Conservation (phyloP, 495 filamentous ascomycete genomes). For the Pyrenula massariospora region DNA sequence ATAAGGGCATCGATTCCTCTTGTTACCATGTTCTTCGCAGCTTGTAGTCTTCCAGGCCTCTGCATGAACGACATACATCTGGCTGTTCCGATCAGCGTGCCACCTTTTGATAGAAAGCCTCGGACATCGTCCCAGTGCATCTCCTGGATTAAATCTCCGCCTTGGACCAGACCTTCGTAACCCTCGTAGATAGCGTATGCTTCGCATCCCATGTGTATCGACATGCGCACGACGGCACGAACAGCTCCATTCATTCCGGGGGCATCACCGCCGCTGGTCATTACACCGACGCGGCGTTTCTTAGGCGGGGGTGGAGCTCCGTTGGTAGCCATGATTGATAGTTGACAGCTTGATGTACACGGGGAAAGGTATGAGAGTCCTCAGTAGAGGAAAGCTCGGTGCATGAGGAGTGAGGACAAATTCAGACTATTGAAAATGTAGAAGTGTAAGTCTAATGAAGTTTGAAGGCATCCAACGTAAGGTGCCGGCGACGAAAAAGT, state of each 20-base stretch:
- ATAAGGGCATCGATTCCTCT: constrained; percentile 93
- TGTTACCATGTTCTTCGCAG: constrained; percentile 85
- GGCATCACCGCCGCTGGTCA: constrained; percentile 96
- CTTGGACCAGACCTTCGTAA: constrained; percentile 88
- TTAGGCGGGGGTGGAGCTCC: constrained; percentile 27
- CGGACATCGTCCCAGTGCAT: constrained; percentile 92
- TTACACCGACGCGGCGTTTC: constrained; percentile 79
- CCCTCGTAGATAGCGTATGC: constrained; percentile 88
- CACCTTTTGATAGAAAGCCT: constrained; percentile 87
- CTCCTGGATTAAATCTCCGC: constrained; percentile 75
- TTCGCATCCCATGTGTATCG: constrained; percentile 76
- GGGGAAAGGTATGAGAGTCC: too few species aligned
- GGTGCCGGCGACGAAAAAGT: too few species aligned
- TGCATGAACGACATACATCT: constrained; percentile 83
- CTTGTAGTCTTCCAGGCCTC: constrained; percentile 65
- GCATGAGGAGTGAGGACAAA: too few species aligned
- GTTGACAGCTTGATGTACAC: too few species aligned
- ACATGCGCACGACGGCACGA: constrained; percentile 85
- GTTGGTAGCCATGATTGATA: constrained; percentile 2
- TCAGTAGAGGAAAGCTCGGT: too few species aligned
- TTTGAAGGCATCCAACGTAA: too few species aligned
- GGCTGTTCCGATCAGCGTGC: constrained; percentile 93
- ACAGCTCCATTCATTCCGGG: constrained; percentile 97
- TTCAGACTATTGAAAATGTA: background rate
- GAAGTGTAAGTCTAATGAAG: background rate